phyloP scores from a whole-genome alignment of 2,329 filamentous ascomycete species.

The Nemania bipapillata region DNA sequence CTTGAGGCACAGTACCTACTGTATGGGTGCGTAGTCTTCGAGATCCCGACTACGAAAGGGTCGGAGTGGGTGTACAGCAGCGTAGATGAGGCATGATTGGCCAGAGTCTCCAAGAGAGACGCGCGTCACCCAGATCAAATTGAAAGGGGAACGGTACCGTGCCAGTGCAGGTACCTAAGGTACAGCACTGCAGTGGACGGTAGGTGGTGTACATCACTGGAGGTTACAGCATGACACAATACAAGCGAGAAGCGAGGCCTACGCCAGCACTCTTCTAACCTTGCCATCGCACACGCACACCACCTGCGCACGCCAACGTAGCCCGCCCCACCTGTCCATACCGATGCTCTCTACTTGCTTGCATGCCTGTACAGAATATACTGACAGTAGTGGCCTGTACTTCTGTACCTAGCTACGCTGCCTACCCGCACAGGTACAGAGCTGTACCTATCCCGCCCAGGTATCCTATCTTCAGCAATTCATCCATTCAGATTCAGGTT shows the following conservation, averaged over 20 bases:
- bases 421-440: background rate
- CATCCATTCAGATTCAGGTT: constrained; percentile 11
- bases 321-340: constrained; percentile 3
- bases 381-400: background rate
- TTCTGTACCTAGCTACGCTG: background rate
- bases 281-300: constrained; percentile 29
- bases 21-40: background rate
- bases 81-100: constrained; percentile 41
- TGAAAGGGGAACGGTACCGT: constrained; percentile 19
- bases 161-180: background rate
- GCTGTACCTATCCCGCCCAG: background rate
- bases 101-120: constrained; percentile 38
- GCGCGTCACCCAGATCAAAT: constrained; percentile 45
- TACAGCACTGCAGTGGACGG: background rate
- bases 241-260: constrained; percentile 15
- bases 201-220: background rate
- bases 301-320: constrained; percentile 29
- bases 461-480: background rate
- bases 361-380: background rate
- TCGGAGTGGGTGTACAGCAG: background rate
- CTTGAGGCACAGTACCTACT: background rate
- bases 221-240: constrained; percentile 14
- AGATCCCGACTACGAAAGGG: constrained; percentile 20
- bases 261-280: constrained; percentile 22
- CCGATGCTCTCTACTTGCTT: background rate